phyloP scores from a whole-genome alignment of 352 stramenopile genomes.

The Phytophthora multivora region DNA sequence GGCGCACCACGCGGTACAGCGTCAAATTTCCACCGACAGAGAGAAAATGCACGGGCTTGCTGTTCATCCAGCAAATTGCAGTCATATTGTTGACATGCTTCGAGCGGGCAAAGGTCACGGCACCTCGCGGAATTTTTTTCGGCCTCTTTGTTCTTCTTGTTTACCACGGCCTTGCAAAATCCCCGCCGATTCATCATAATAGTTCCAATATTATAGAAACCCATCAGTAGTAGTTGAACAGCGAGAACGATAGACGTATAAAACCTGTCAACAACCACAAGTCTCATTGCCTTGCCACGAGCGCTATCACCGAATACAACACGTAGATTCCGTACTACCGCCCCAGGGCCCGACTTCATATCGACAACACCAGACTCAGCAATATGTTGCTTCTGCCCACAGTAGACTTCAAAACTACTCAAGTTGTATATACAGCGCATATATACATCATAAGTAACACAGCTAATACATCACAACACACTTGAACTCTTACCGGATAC shows the following conservation, averaged over 20 bases:
- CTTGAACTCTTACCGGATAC: not conserved
- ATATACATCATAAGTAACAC: not conserved
- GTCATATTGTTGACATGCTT: constrained; percentile 7
- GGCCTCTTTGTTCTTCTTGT: constrained; percentile 8
- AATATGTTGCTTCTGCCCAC: constrained; percentile 1
- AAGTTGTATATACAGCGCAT: constrained; percentile 9
- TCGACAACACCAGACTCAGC: constrained; percentile 1
- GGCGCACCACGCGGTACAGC: not conserved
- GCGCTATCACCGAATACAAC: not conserved
- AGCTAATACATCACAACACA: not conserved
- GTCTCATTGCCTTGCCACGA: not conserved
- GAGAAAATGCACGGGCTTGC: not conserved
- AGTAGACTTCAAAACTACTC: constrained; percentile 11
- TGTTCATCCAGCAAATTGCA: not conserved
- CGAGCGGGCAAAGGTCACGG: constrained; percentile 3
- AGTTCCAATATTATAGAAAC: constrained; percentile 3
- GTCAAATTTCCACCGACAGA: not conserved
- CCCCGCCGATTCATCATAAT: constrained; percentile 15
- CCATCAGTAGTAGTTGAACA: not conserved
- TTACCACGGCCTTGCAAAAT: constrained; percentile 5
- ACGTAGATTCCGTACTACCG: constrained; percentile 9
- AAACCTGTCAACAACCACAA: constrained; percentile 16
- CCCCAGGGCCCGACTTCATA: constrained; percentile 13
- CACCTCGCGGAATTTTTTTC: constrained; percentile 3
- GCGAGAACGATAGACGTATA: constrained; percentile 11